These are phyloP conservation scores for Globisporangium irregulare DNA, from an alignment of 352 stramenopile species.

Conservation along the genomic window DNA sequence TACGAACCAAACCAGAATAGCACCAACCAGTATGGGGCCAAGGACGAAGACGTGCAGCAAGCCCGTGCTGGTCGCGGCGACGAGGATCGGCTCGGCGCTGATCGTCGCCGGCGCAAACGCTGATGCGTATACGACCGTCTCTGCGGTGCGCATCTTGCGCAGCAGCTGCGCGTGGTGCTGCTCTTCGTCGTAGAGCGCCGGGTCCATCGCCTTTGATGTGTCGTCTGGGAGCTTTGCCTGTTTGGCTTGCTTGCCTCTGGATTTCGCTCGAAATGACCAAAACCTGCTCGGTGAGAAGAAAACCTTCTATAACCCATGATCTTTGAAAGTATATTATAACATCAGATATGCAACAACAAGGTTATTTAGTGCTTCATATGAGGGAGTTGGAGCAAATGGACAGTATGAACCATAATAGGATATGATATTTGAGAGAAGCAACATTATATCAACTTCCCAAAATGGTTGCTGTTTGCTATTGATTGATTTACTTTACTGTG, in stretches of 20 bases:
- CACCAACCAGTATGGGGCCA: conserved; percentile 28
- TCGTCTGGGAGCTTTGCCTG: background rate
- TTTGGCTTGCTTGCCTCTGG: background rate
- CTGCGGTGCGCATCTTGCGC: conserved; percentile 46
- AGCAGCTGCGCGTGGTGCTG: conserved; percentile 45
- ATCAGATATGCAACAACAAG: background rate
- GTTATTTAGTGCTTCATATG: background rate
- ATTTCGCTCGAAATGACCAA: background rate
- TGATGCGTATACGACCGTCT: conserved; percentile 53
- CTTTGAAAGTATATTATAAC: background rate
- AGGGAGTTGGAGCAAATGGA: background rate
- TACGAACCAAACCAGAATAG: background rate
- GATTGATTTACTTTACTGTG: conserved; percentile 17
- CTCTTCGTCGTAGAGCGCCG: conserved; percentile 55
- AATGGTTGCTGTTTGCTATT: background rate
- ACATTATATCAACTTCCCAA: background rate
- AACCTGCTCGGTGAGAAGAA: too few relatives aligned
- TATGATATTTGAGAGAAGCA: background rate
- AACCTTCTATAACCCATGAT: background rate
- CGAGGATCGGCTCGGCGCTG: conserved; percentile 36
- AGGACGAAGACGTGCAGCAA: conserved; percentile 59
- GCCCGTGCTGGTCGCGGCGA: conserved; percentile 67
- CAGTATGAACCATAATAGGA: background rate
- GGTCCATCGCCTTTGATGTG: conserved; percentile 36
- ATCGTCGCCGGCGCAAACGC: conserved; percentile 40